phyloP scores from a whole-genome alignment of 345 rosid species.

The Hirschfeldia incana region DNA sequence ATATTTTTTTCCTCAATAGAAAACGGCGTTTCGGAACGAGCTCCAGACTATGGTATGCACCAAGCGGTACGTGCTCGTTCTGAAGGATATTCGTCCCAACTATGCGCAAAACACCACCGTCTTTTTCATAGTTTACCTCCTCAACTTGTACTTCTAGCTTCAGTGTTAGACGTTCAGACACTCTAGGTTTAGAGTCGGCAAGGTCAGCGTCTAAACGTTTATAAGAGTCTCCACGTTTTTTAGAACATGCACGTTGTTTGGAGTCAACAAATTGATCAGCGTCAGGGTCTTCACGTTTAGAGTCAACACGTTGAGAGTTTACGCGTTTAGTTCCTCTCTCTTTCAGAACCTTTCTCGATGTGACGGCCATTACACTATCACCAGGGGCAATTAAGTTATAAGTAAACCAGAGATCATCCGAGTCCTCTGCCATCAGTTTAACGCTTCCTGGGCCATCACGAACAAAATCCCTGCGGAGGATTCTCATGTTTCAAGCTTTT shows the following conservation, averaged over 20 bases:
- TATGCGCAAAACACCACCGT: constrained; percentile 66
- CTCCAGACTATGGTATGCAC: constrained; percentile 87
- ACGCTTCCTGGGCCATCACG: not conserved
- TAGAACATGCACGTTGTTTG: not conserved
- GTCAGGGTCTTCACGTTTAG: not conserved
- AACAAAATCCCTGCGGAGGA: not conserved
- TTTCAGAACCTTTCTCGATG: constrained; percentile 79
- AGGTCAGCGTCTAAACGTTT: not conserved
- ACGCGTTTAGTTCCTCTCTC: constrained; percentile 50
- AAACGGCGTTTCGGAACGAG: constrained; percentile 78
- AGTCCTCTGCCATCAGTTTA: not conserved
- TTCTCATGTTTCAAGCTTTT: not conserved
- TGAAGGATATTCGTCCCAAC: constrained; percentile 82
- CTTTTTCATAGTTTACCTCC: constrained; percentile 83
- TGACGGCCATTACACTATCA: constrained; percentile 38
- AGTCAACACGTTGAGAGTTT: constrained; percentile 29
- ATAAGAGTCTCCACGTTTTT: not conserved
- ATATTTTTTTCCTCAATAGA: constrained; percentile 64
- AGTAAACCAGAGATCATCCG: not conserved
- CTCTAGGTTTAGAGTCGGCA: constrained; percentile 35
- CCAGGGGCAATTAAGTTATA: not conserved
- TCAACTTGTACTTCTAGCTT: constrained; percentile 84
- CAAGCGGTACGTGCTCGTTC: constrained; percentile 87
- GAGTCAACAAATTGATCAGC: not conserved
- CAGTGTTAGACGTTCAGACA: constrained; percentile 64